A percentile compares a stretch with the other conserved stretches of the same genome.
Conservation (phyloP, 2,329 filamentous ascomycete genomes). For the Elsinoe fawcettii region DNA sequence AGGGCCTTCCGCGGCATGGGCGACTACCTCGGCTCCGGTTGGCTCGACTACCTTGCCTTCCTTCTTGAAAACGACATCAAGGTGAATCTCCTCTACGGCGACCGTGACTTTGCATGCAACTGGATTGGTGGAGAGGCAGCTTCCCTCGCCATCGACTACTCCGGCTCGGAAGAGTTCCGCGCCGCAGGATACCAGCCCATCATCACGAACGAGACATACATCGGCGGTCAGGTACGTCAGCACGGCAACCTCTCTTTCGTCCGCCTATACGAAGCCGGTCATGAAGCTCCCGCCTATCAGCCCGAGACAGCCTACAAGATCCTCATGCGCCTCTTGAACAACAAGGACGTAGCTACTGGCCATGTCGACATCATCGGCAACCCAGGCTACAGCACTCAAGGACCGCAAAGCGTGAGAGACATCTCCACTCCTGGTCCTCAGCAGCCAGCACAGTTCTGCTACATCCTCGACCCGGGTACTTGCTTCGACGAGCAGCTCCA, state of each 20-base stretch:
- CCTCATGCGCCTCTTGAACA: conserved; percentile 46
- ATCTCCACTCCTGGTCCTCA: not conserved
- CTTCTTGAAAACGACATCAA: conserved; percentile 41
- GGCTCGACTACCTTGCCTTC: conserved; percentile 33
- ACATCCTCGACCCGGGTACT: conserved; percentile 19
- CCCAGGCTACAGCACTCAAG: conserved; percentile 33
- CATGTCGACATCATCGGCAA: conserved; percentile 30
- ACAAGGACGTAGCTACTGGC: conserved; percentile 50
- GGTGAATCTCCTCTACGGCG: conserved; percentile 64
- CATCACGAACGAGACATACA: conserved; percentile 23
- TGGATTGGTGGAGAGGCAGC: conserved; percentile 39
- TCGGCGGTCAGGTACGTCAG: conserved; percentile 28
- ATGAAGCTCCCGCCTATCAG: conserved; percentile 45
- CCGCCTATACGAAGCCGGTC: conserved; percentile 29
- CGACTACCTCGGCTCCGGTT: conserved; percentile 35
- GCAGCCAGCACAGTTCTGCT: conserved; percentile 20
- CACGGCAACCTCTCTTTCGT: conserved; percentile 30
- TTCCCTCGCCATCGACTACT: conserved; percentile 25
- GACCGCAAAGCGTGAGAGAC: conserved; percentile 20
- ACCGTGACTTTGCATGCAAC: conserved; percentile 51
- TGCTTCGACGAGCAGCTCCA: conserved; percentile 25
- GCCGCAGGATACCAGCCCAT: conserved; percentile 28
- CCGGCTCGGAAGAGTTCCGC: conserved; percentile 20
- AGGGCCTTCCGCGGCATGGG: conserved; percentile 32
- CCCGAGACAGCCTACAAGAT: conserved; percentile 48